phyloP scores from a whole-genome alignment of 305 asterid species.

The Fraxinus sp. region DNA sequence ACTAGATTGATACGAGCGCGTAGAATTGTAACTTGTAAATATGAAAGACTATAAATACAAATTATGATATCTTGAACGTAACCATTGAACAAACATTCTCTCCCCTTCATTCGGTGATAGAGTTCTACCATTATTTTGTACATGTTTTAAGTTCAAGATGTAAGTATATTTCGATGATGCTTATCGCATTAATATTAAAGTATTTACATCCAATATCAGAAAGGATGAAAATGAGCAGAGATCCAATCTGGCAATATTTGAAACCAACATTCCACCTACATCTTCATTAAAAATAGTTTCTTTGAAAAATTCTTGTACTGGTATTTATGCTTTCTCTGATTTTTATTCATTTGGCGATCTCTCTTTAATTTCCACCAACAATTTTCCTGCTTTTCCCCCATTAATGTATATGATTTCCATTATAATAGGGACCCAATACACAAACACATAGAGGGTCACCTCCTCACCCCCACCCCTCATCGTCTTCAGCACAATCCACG shows the following conservation, averaged over 20 bases:
- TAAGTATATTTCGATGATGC: background rate
- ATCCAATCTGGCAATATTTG: constrained; percentile 3
- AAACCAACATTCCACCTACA: background rate
- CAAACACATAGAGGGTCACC: background rate
- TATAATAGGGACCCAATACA: background rate
- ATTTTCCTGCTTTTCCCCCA: background rate
- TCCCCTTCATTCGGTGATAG: background rate
- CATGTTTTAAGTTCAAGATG: background rate
- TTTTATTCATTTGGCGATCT: background rate
- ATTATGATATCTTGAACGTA: background rate
- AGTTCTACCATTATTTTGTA: background rate
- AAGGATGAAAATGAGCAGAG: background rate
- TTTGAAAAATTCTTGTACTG: background rate
- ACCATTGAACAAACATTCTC: background rate
- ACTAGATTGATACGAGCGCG: background rate
- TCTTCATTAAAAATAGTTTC: background rate
- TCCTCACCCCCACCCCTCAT: constrained; percentile 14
- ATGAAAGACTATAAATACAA: background rate
- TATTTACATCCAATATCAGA: background rate
- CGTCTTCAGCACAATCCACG: background rate
- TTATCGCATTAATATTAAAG: background rate
- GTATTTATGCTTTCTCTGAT: background rate
- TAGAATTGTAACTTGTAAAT: background rate
- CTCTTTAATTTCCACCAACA: background rate
- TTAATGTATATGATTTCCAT: background rate